Base-by-base conservation (phyloP, 371 early-diverging fungal genomes). In the Lichtheimia ramosa region DNA sequence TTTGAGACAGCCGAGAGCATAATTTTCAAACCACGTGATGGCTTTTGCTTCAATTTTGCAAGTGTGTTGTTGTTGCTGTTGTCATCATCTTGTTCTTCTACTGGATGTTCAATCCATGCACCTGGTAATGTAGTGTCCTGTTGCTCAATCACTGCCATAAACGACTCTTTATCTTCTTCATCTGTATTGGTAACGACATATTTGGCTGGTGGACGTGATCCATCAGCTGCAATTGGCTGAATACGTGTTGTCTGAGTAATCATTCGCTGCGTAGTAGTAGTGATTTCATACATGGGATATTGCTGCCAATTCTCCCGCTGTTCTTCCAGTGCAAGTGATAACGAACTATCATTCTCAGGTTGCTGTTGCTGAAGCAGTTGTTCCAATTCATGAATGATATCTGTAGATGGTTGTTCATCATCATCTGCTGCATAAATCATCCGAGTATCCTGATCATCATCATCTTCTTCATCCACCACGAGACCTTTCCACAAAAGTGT, bases 1-100 rank as follows among this genome's bases (percentile, higher is more conserved):
- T 79, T 80, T 3, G 83, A 81, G 8, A 84, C 75, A n/a, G 85
- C 79, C 7, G 83, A 77, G 7, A 84, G 69, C 75, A 84, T 74
- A 40, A 58, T 50, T 23, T 52, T 62, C 16, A 62, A 16, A 6
- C 62, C 62, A 18, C 50, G 48, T 15, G 62, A 55, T 4, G 62
- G 34, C 10, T 34, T 40, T 39, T n/a, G 7, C 8, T 24, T 58
- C 13, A 50, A 18, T 15, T 14, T 48, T 13, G 40, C 24, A 23
- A 49, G 24, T 16, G 27, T 27, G 8, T 14, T 58, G 50, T 49
- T 34, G 34, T 4, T 34, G 10, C 10, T 34, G 34, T 34, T 34
- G 5, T 10, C 10, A 8, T 34, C 34, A 10, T 21, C 6, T 5
- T 16, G 1, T 59, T 39, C 14, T 59, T 42, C 13, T 5, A 62